These are phyloP conservation scores for Stentor coeruleus DNA, from an alignment of 73 alveolate genomes.

Conservation along the genomic window DNA sequence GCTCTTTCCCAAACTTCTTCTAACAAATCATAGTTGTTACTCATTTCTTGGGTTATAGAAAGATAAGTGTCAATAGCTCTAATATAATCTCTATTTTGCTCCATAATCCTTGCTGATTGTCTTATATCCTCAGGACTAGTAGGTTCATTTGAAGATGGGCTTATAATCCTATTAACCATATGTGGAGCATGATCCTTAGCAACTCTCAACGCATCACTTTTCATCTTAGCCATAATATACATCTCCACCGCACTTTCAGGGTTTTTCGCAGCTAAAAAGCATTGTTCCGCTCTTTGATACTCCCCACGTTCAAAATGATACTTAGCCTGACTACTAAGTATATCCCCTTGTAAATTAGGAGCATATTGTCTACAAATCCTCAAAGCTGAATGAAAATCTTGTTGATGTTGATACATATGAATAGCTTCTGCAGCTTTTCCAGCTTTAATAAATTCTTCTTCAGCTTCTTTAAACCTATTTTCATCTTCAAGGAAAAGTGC, in stretches of 20 bases:
- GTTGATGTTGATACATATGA: slow-evolving; percentile 94
- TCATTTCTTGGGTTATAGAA: slow-evolving; percentile 86
- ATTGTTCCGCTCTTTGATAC: slow-evolving; percentile 91
- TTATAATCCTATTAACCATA: slow-evolving; percentile 81
- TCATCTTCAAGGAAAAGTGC: slow-evolving; percentile 98
- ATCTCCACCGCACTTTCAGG: slow-evolving; percentile 92
- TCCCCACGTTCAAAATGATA: slow-evolving; percentile 91
- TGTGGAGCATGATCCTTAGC: slow-evolving; percentile 98
- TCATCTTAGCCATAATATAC: slow-evolving; percentile 83
- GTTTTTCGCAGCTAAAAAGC: slow-evolving; percentile 92
- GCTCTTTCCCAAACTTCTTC: slow-evolving; percentile 92
- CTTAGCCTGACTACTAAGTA: slow-evolving; percentile 88
- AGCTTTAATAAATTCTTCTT: slow-evolving; percentile 98
- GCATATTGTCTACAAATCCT: slow-evolving; percentile 95
- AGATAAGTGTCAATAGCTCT: slow-evolving; percentile 94
- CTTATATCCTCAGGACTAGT: slow-evolving; percentile 77
- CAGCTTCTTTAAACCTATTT: slow-evolving; percentile 98
- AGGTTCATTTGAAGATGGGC: slow-evolving; percentile 35
- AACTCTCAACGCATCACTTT: slow-evolving; percentile 90
- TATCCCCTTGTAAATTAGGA: slow-evolving; percentile 80
- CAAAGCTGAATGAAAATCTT: slow-evolving; percentile 98
- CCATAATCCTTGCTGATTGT: slow-evolving; percentile 94
- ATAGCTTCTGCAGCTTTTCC: slow-evolving; percentile 99
- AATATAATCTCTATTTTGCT: slow-evolving; percentile 90
- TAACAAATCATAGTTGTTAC: slow-evolving; percentile 74